A percentile compares a stretch with the other conserved stretches of the same genome.
These are phyloP conservation scores for Stachybotrys echinatus DNA, from an alignment of 2,329 filamentous ascomycete genomes.

Conservation along the genomic window DNA sequence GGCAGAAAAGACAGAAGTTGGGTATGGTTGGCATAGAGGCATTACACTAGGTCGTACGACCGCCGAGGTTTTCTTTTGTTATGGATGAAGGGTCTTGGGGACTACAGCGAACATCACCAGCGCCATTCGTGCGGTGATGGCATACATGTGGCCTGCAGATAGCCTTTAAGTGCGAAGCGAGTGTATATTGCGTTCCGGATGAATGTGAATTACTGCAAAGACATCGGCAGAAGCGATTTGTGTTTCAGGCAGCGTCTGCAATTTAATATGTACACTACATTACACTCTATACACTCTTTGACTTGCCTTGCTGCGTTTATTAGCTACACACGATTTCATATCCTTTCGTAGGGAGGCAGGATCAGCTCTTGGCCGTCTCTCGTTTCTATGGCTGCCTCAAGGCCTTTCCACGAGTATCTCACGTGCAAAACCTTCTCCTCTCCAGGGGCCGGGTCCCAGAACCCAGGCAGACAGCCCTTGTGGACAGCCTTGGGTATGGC, in stretches of 20 bases:
- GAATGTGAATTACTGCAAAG: neutral
- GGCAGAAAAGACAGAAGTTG: neutral
- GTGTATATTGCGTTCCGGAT: neutral
- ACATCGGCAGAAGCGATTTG: neutral
- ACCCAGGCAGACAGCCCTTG: conserved; percentile 41
- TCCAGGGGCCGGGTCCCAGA: conserved; percentile 44
- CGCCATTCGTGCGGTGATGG: no score
- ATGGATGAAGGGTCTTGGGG: neutral
- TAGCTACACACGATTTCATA: neutral
- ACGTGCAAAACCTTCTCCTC: conserved; percentile 39
- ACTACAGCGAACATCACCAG: no score
- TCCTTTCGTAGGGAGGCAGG: conserved; percentile 13
- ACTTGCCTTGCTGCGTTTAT: neutral
- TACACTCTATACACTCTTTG: neutral
- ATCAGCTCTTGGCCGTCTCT: conserved; percentile 14
- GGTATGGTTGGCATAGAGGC: neutral
- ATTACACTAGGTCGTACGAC: neutral
- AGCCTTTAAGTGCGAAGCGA: no score
- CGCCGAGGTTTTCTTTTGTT: neutral
- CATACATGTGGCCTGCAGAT: no score
- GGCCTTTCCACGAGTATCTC: conserved; percentile 37
- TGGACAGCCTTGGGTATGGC: conserved; percentile 33
- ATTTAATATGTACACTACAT: neutral
- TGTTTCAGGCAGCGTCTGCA: neutral
- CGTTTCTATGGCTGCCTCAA: conserved; percentile 13